Percentiles rank a stretch among this genome's conserved stretches.
Evolutionary conservation across 2,329 filamentous ascomycete genomes (phyloP).

Genomic region (Colletotrichum abscissum): DNA sequence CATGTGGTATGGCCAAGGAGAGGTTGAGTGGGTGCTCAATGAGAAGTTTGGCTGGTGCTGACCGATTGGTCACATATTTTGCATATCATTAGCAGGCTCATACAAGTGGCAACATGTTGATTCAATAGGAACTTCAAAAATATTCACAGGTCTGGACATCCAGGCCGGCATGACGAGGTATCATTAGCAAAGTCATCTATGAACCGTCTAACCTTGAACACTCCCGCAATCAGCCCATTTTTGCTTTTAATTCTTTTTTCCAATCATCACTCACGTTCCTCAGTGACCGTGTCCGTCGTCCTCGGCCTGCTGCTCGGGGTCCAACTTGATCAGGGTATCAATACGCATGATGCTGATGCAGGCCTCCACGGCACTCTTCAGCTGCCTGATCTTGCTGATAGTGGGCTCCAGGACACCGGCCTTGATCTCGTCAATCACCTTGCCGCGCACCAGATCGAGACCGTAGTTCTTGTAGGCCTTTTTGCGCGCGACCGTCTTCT

Average conservation of each 20-base stretch:
- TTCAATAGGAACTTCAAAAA: constrained; percentile 2
- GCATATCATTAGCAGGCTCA: neutral
- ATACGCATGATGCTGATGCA: constrained; percentile 99
- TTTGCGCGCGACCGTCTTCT: constrained; percentile 90
- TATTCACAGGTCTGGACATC: constrained; percentile 4
- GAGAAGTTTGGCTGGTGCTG: constrained; percentile 86
- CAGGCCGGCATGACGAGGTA: constrained; percentile 34
- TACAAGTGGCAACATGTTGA: neutral
- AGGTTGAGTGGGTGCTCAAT: constrained; percentile 78
- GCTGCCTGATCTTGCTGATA: constrained; percentile 97
- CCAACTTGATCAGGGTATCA: constrained; percentile 97
- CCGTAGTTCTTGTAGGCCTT: constrained; percentile 99
- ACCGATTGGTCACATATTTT: neutral
- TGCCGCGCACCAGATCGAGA: constrained; percentile 87
- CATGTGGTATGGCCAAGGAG: constrained; percentile 74
- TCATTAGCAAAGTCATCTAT: constrained; percentile 38
- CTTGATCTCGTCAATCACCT: constrained; percentile 93
- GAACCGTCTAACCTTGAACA: constrained; percentile 36
- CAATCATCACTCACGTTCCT: constrained; percentile 31
- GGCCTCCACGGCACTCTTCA: constrained; percentile 98
- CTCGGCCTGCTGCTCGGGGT: constrained; percentile 84
- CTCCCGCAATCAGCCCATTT: constrained; percentile 22
- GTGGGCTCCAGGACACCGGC: constrained; percentile 95
- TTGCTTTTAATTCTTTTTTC: constrained; percentile 20
- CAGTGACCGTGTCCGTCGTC: constrained; percentile 92